phyloP scores from a whole-genome alignment of 2,329 filamentous ascomycete species.

The Aspergillus glaucus region DNA sequence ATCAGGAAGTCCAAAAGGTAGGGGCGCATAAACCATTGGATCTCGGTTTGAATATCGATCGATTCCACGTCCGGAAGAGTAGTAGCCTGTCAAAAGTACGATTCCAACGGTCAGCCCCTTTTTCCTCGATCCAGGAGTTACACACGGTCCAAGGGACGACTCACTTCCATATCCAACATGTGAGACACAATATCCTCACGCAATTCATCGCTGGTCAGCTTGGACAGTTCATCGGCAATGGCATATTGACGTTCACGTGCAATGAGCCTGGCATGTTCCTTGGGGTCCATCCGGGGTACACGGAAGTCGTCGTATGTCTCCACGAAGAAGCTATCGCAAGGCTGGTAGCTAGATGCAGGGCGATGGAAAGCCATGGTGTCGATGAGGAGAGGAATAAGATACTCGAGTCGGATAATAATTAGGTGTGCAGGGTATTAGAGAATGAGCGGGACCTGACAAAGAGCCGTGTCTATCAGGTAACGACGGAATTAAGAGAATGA shows the following conservation, averaged over 20 bases:
- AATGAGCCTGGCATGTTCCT: slow-evolving; percentile 71
- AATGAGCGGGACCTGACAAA: slow-evolving; percentile 39
- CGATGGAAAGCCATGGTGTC: slow-evolving; percentile 52
- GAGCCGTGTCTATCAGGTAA: slow-evolving; percentile 29
- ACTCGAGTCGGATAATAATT: slow-evolving; percentile 18
- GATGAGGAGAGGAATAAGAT: slow-evolving; percentile 12
- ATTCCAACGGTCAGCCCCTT: slow-evolving; percentile 1
- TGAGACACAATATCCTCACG: slow-evolving; percentile 90
- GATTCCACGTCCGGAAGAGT: slow-evolving; percentile 93
- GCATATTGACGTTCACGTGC: slow-evolving; percentile 79
- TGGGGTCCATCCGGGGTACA: slow-evolving; percentile 55
- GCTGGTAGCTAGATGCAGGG: slow-evolving; percentile 50
- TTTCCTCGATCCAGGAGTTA: neutral
- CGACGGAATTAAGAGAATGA: slow-evolving; percentile 46
- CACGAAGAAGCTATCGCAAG: slow-evolving; percentile 64
- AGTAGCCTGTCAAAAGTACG: slow-evolving; percentile 53
- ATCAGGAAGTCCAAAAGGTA: slow-evolving; percentile 97
- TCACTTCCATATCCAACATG: slow-evolving; percentile 87
- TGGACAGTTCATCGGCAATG: slow-evolving; percentile 82
- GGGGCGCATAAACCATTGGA: slow-evolving; percentile 98
- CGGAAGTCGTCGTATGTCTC: slow-evolving; percentile 52
- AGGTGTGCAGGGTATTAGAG: slow-evolving; percentile 26
- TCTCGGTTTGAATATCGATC: slow-evolving; percentile 98
- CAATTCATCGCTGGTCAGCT: slow-evolving; percentile 80
- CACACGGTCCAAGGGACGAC: slow-evolving; percentile 13